phyloP scores from a whole-genome alignment of 441 rosid species.

The Biscutella laevigata region DNA sequence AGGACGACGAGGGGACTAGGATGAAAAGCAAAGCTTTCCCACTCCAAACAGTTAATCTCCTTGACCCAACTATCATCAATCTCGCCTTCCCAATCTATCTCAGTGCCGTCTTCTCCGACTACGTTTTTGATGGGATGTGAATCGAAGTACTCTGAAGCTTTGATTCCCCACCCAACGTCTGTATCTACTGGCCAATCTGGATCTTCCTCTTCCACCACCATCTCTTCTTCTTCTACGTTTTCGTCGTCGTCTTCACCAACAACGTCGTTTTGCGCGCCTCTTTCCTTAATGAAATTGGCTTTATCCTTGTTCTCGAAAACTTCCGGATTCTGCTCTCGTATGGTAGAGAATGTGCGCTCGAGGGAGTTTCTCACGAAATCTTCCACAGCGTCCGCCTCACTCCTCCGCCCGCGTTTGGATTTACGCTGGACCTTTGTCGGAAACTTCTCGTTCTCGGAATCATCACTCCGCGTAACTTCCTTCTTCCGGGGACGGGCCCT shows the following conservation, averaged over 20 bases:
- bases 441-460: constrained; percentile 23
- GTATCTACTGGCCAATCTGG: constrained; percentile 80
- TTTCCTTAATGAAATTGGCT: constrained; percentile 37
- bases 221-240: constrained; percentile 28
- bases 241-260: constrained; percentile 25
- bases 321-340: constrained; percentile 45
- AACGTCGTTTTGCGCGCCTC: too few relatives aligned
- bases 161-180: constrained; percentile 85
- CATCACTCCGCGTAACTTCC: constrained; percentile 14
- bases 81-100: constrained; percentile 91
- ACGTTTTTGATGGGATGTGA: constrained; percentile 67
- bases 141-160: constrained; percentile 87
- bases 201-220: constrained; percentile 77
- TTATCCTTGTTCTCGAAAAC: constrained; percentile 37
- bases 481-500: constrained; percentile 13
- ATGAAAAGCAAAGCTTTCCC: constrained; percentile 87
- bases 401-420: constrained; percentile 61
- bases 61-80: constrained; percentile 72
- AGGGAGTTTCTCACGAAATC: constrained; percentile 62
- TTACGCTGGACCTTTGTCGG: constrained; percentile 44
- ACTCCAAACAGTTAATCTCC: constrained; percentile 81
- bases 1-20: constrained; percentile 77
- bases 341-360: constrained; percentile 52
- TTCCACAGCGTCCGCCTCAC: constrained; percentile 78
- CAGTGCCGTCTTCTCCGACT: constrained; percentile 68